Conservation (phyloP, 1,284 basidiomycete species). For the Thelephora terrestris region DNA sequence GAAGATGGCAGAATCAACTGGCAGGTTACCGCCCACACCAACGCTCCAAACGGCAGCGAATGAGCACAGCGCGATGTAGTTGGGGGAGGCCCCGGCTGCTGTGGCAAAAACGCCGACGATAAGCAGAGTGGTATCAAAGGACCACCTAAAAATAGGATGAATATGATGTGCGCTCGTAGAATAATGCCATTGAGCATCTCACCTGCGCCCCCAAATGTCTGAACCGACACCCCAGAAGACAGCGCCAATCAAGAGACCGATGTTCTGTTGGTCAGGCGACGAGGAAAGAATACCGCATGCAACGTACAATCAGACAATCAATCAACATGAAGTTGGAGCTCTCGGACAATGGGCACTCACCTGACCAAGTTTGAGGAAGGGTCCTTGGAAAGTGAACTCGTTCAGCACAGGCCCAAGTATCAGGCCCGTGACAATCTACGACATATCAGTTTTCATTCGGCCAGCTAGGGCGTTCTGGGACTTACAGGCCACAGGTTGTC, state of each 20-base stretch:
- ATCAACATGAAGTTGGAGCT: too few relatives aligned
- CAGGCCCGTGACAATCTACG: slow-evolving; percentile 42
- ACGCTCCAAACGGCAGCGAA: slow-evolving; percentile 48
- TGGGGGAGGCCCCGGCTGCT: slow-evolving; percentile 47
- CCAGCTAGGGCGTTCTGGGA: slow-evolving; percentile 4
- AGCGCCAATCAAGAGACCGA: slow-evolving; percentile 58
- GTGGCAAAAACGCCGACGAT: slow-evolving; percentile 62
- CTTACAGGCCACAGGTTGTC: slow-evolving; percentile 60
- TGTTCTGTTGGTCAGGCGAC: slow-evolving; percentile 18
- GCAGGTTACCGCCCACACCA: slow-evolving; percentile 64
- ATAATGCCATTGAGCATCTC: slow-evolving; percentile 5
- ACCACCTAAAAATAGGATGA: slow-evolving; percentile 32
- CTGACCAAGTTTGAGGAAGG: slow-evolving; percentile 44
- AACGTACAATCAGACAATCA: too few relatives aligned
- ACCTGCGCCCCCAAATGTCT: slow-evolving; percentile 53
- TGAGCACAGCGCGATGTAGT: slow-evolving; percentile 40
- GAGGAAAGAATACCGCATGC: too few relatives aligned
- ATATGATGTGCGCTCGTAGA: not conserved
- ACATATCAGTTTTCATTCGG: not conserved
- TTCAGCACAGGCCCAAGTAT: slow-evolving; percentile 44
- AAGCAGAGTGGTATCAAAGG: slow-evolving; percentile 67
- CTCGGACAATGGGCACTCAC: too few relatives aligned
- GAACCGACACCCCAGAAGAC: slow-evolving; percentile 51
- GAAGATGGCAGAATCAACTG: slow-evolving; percentile 74
- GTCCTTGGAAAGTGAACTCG: slow-evolving; percentile 44